Base-by-base conservation (phyloP, 139 green algal genomes). In the Yamagishiella unicocca region DNA sequence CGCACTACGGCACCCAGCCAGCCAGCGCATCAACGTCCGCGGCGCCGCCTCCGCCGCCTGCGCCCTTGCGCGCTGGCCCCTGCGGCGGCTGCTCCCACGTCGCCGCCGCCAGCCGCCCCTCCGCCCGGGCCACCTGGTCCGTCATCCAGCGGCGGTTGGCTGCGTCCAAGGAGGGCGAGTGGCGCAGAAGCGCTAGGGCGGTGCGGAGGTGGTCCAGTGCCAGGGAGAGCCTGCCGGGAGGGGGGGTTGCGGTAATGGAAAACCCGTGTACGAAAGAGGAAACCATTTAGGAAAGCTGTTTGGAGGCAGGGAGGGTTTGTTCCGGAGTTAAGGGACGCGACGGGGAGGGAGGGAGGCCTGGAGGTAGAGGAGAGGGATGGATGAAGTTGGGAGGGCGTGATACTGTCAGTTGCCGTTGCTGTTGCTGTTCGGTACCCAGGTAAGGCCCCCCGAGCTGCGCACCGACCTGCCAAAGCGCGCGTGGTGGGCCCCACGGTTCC, bases 401-500 rank as follows among this genome's bases (percentile, higher is more conserved):
- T n/a, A n/a, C n/a, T n/a, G n/a, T n/a, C n/a, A n/a, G n/a, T n/a
- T n/a, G n/a, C n/a, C n/a, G n/a, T n/a, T n/a, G n/a, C n/a, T n/a
- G n/a, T n/a, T n/a, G n/a, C n/a, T n/a, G n/a, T n/a, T n/a, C n/a
- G n/a, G n/a, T n/a, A n/a, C n/a, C n/a, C n/a, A n/a, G n/a, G n/a
- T n/a, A n/a, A n/a, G n/a, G n/a, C n/a, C n/a, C n/a, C n/a, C n/a
- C n/a, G n/a, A n/a, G n/a, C n/a, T n/a, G n/a, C n/a, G n/a, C n/a
- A 54, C 58, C 1, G n/a, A 76, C 79, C 79, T 76, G 42, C 81
- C 66, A 19, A 87, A 87, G 24, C 66, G 22, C 2, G 66, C 81
- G 46, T 87, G 81, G 66, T 87, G 81, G 38, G 66, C 81, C 27
- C 81, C 81, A 0, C 81, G 81, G 81, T 87, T 87, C 81, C 81